A percentile compares a stretch with the other conserved stretches of the same genome.
phyloP scores from a whole-genome alignment of 2,329 filamentous ascomycete genomes.

The Davidsoniella neocaledoniae region DNA sequence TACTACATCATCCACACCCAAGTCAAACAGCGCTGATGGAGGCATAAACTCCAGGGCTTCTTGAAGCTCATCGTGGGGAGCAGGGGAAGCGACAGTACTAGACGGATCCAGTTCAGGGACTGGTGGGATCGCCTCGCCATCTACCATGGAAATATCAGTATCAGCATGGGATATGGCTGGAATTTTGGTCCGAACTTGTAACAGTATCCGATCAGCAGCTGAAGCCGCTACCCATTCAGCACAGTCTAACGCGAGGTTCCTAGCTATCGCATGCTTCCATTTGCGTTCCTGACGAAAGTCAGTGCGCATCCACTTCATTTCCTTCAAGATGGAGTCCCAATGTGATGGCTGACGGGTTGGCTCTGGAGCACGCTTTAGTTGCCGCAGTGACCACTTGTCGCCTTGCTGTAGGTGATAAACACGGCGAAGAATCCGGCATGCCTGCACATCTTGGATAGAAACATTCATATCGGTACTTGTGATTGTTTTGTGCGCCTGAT shows the following conservation, averaged over 20 bases:
- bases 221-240: slow-evolving; percentile 60
- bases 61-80: slow-evolving; percentile 21
- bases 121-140: slow-evolving; percentile 29
- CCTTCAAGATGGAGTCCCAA: slow-evolving; percentile 71
- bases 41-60: slow-evolving; percentile 33
- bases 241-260: slow-evolving; percentile 66
- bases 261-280: slow-evolving; percentile 74
- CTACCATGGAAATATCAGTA: slow-evolving; percentile 17
- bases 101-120: slow-evolving; percentile 14
- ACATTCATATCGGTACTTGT: slow-evolving; percentile 73
- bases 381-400: slow-evolving; percentile 82
- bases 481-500: slow-evolving; percentile 75
- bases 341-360: slow-evolving; percentile 62
- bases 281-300: slow-evolving; percentile 90
- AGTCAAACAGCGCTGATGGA: slow-evolving; percentile 65
- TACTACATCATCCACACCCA: slow-evolving; percentile 67
- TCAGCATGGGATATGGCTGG: slow-evolving; percentile 19
- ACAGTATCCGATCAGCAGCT: slow-evolving; percentile 41
- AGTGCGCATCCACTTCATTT: slow-evolving; percentile 96
- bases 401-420: slow-evolving; percentile 84
- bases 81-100: slow-evolving; percentile 1
- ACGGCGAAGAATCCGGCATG: slow-evolving; percentile 67
- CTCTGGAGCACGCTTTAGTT: slow-evolving; percentile 71
- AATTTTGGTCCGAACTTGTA: slow-evolving; percentile 49
- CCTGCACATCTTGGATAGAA: slow-evolving; percentile 70